Conservation (phyloP, 1,284 basidiomycete species). For the Tilletia horrida region DNA sequence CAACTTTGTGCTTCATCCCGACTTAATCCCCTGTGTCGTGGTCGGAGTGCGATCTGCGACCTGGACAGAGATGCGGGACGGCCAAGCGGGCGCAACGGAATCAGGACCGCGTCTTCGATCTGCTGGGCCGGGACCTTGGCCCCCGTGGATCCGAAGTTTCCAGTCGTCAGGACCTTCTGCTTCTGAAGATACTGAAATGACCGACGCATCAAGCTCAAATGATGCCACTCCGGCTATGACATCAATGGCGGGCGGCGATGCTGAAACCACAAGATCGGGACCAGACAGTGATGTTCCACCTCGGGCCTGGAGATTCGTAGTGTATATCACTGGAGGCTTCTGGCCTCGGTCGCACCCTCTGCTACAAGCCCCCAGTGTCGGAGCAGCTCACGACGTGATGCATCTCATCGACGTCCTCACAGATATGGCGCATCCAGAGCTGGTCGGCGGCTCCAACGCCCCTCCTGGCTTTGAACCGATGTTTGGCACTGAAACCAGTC, state of each 20-base stretch:
- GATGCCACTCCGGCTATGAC: no score
- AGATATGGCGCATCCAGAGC: background rate
- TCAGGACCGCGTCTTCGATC: no score
- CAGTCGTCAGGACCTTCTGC: background rate
- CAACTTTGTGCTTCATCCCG: conserved; percentile 9
- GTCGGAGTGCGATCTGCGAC: conserved; percentile 6
- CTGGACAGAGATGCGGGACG: no score
- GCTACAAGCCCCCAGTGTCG: background rate
- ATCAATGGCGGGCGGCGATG: background rate
- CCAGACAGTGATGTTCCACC: background rate
- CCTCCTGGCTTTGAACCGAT: no score
- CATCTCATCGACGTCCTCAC: conserved; percentile 3
- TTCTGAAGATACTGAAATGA: background rate
- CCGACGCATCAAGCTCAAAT: no score
- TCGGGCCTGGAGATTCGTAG: conserved; percentile 4
- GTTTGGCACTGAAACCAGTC: no score
- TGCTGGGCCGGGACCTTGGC: background rate
- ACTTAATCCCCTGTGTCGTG: conserved; percentile 9
- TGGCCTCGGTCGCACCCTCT: conserved; percentile 15
- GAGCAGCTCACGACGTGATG: background rate
- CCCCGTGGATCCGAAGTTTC: background rate
- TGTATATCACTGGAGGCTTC: conserved; percentile 6
- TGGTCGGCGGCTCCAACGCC: no score
- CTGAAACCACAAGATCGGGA: background rate
- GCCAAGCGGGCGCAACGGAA: background rate